These are phyloP conservation scores for Typha latifolia DNA, from an alignment of 176 grass and related monocot genomes.

Conservation along the genomic window DNA sequence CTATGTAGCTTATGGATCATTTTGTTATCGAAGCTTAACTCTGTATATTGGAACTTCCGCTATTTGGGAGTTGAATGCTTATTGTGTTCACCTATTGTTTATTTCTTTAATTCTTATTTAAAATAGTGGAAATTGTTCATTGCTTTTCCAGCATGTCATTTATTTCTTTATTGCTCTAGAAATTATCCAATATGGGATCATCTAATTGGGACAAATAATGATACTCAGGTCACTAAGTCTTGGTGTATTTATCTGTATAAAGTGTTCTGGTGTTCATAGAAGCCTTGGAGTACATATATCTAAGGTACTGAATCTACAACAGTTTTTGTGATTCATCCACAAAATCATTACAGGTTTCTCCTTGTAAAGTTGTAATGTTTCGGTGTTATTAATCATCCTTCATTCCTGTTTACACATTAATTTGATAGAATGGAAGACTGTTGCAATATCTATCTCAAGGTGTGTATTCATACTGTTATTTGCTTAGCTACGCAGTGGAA, in stretches of 20 bases:
- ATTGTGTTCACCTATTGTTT: neutral
- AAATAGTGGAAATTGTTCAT: neutral
- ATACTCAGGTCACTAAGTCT: constrained; percentile 60
- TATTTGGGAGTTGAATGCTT: no score
- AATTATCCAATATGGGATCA: neutral
- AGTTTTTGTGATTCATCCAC: neutral
- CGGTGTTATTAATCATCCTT: neutral
- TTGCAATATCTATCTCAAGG: neutral
- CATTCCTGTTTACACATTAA: neutral
- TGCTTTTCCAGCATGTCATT: neutral
- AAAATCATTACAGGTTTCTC: neutral
- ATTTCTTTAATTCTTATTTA: neutral
- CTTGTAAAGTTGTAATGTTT: neutral
- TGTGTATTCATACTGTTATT: neutral
- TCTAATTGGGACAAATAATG: constrained; percentile 9
- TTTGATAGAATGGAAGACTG: neutral
- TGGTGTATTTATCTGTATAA: constrained; percentile 97
- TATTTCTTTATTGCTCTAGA: neutral
- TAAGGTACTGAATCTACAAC: constrained; percentile 8
- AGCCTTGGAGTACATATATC: constrained; percentile 95
- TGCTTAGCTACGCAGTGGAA: neutral
- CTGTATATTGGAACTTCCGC: no score
- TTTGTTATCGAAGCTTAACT: no score
- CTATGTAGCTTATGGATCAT: no score
- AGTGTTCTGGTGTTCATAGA: constrained; percentile 93